A percentile compares a stretch with the other conserved stretches of the same genome.
Evolutionary conservation across 2,329 filamentous ascomycete species (phyloP).

Genomic region (Fusarium keratoplasticum): DNA sequence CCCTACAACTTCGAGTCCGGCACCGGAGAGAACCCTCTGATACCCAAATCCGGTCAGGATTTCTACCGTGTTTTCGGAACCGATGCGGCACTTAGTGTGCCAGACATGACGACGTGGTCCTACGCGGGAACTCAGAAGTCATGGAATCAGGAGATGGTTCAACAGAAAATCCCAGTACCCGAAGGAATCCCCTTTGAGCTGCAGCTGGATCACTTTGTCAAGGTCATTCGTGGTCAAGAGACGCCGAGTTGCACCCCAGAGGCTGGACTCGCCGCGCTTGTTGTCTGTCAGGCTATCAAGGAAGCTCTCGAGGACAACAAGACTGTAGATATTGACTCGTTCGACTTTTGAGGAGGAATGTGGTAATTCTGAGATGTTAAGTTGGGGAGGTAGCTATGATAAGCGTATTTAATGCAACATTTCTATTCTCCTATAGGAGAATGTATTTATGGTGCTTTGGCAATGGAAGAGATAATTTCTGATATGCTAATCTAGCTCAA

Average conservation of each 20-base stretch:
- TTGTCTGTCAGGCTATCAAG: constrained; percentile 64
- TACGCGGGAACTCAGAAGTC: constrained; percentile 54
- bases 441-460: background rate
- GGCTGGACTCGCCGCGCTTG: constrained; percentile 62
- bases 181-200: constrained; percentile 59
- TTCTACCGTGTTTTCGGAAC: constrained; percentile 69
- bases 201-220: constrained; percentile 64
- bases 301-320: constrained; percentile 52
- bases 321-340: constrained; percentile 37
- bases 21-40: constrained; percentile 68
- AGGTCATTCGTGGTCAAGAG: constrained; percentile 57
- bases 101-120: constrained; percentile 63
- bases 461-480: background rate
- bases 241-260: constrained; percentile 59
- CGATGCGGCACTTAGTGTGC: constrained; percentile 63
- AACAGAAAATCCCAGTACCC: constrained; percentile 40
- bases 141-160: constrained; percentile 54
- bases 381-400: background rate
- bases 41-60: constrained; percentile 56
- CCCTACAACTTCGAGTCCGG: constrained; percentile 67
- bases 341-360: constrained; percentile 9
- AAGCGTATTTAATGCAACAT: background rate
- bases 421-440: background rate
- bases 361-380: no score
- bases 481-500: background rate